phyloP scores from a whole-genome alignment of 441 rosid species.

The Pelargonium australe region DNA sequence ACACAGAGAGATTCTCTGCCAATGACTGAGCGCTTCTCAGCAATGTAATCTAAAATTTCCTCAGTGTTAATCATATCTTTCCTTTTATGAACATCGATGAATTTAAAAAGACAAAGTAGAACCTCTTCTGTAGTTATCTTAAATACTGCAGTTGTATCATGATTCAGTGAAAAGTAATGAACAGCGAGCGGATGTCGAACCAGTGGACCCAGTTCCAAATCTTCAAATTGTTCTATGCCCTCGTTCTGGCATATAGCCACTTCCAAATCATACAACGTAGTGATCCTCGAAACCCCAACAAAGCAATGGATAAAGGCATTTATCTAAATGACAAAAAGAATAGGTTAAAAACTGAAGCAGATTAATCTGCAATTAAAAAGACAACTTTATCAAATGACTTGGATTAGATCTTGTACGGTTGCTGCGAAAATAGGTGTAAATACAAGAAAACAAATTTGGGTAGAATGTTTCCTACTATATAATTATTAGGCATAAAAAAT shows the following conservation, averaged over 20 bases:
- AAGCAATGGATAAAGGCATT: constrained; percentile 91
- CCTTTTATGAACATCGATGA: constrained; percentile 31
- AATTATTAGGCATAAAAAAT: neutral
- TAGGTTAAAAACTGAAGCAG: neutral
- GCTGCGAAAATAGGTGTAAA: neutral
- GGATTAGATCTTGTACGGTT: neutral
- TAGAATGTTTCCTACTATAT: neutral
- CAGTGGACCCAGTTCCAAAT: constrained; percentile 79
- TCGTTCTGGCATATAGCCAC: constrained; percentile 69
- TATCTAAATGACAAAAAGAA: constrained; percentile 36
- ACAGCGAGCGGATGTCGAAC: constrained; percentile 61
- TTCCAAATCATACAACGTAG: constrained; percentile 80
- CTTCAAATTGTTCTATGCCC: constrained; percentile 61
- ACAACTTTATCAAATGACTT: neutral
- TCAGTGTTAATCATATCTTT: constrained; percentile 39
- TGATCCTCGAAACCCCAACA: constrained; percentile 64
- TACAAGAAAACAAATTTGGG: no score
- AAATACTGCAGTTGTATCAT: constrained; percentile 36
- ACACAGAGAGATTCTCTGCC: constrained; percentile 72
- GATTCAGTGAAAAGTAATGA: constrained; percentile 53
- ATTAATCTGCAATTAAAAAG: constrained; percentile 8
- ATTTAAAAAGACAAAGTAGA: constrained; percentile 47
- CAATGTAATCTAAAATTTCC: constrained; percentile 65
- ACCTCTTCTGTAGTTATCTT: constrained; percentile 63
- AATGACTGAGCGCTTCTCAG: constrained; percentile 41